phyloP scores from a whole-genome alignment of 2,329 filamentous ascomycete species.

The Fusarium sp. region DNA sequence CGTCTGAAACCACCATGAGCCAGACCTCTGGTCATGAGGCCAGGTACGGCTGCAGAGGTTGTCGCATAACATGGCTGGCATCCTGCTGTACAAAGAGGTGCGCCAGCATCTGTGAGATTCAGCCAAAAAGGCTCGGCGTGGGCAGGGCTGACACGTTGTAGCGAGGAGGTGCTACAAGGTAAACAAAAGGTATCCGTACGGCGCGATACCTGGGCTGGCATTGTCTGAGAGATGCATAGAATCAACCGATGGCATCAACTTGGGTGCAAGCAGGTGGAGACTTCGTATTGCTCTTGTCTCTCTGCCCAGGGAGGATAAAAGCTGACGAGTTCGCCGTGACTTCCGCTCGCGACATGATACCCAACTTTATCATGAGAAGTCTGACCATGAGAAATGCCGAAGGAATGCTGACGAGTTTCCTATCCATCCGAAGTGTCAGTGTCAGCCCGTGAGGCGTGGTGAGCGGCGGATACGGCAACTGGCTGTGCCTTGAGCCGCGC shows the following conservation, averaged over 20 bases:
- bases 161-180: not conserved
- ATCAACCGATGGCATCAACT: slow-evolving; percentile 8
- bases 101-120: slow-evolving; percentile 7
- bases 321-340: not conserved
- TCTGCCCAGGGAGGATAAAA: not conserved
- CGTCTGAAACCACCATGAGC: slow-evolving; percentile 21
- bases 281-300: slow-evolving; percentile 6
- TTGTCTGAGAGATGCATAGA: slow-evolving; percentile 8
- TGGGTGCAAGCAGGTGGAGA: slow-evolving; percentile 1
- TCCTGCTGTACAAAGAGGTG: slow-evolving; percentile 12
- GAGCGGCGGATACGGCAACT: not conserved
- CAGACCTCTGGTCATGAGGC: slow-evolving; percentile 23
- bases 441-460: slow-evolving; percentile 8
- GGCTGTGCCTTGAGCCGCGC: not conserved
- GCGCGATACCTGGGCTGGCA: not conserved
- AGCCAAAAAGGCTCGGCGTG: slow-evolving; percentile 18
- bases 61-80: slow-evolving; percentile 20
- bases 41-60: slow-evolving; percentile 27
- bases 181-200: not conserved
- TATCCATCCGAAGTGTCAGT: not conserved
- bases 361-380: not conserved
- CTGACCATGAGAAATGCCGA: not conserved
- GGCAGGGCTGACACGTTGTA: slow-evolving; percentile 19
- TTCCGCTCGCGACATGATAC: not conserved
- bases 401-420: slow-evolving; percentile 4